These are phyloP conservation scores for Phytopythium litorale DNA, from an alignment of 352 stramenopile genomes.

Conservation along the genomic window DNA sequence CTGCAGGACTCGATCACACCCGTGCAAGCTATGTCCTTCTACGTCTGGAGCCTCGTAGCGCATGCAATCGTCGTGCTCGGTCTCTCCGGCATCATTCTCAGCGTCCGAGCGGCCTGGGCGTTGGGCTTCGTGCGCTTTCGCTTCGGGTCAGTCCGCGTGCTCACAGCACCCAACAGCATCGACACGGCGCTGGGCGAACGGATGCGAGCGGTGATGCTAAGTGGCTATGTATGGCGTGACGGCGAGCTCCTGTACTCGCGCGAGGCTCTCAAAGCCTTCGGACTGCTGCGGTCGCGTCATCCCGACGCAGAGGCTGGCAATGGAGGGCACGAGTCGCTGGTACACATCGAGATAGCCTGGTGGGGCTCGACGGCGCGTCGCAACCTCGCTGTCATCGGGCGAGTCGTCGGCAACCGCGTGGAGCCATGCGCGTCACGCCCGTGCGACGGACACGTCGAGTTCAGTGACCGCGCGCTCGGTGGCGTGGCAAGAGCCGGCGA, in stretches of 20 bases:
- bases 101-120: conserved; percentile 10
- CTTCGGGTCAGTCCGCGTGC: conserved; percentile 10
- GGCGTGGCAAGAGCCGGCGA: neutral
- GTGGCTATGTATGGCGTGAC: conserved; percentile 14
- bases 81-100: conserved; percentile 12
- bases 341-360: neutral
- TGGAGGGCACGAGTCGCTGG: neutral
- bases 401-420: neutral
- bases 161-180: conserved; percentile 11
- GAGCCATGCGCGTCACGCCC: neutral
- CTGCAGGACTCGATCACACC: conserved; percentile 11
- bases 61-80: conserved; percentile 20
- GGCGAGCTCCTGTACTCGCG: conserved; percentile 13
- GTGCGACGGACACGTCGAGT: neutral
- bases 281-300: neutral
- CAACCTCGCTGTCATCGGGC: neutral
- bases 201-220: conserved; percentile 9
- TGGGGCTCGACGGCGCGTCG: neutral
- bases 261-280: conserved; percentile 13
- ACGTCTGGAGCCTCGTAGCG: conserved; percentile 28
- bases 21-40: conserved; percentile 11
- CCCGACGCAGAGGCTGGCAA: neutral
- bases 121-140: conserved; percentile 8
- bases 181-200: conserved; percentile 11
- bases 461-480: neutral